Base-by-base conservation (phyloP, 2,329 filamentous ascomycete genomes). In the Colletotrichum sp. region DNA sequence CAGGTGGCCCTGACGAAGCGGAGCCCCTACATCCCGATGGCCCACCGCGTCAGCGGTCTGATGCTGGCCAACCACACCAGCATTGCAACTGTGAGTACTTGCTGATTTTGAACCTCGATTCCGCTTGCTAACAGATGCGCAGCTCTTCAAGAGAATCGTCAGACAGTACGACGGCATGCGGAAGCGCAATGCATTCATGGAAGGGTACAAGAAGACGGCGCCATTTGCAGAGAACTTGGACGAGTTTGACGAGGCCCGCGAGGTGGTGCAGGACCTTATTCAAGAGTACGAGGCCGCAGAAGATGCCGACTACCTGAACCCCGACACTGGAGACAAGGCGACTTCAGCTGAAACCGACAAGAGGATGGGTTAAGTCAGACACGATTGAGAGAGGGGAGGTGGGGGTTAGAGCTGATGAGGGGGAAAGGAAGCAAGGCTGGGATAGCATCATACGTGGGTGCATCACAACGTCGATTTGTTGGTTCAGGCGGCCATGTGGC, bases 31-130 rank as follows among this genome's bases (percentile, higher is more conserved):
- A 94, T 98, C 57, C 94, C 95, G 71, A 98, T 98, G 88, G 95
- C 95, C 79, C 96, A 98, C 83, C 94, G 97, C 65, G 97, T 99
- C 70, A 98, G 95, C 79, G 97, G 97, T 3, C 90, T 99, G 75
- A 99, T 99, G 97, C 89, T 99, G 76, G 97, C 97, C 15, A 99
- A 99, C 83, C 97, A 99, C 84, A 99, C 97, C 0, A 98, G 96
- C 78, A 98, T 99, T 80, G 95, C 96, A 63, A 98, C 97, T 28
- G 92, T 93, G 88, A 81, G 90, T 85, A 34, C 34, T 24, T 13
- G 9, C 18, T 44, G 10, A 18, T 18, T 15, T 16, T 6, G 5
- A 21, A 21, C 16, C n/a, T 39, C 5, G 28, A 21, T 24, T 10
- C 3, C 16, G 15, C n/a, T 21, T 49, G 64, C 74, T 76, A n/a